Evolutionary conservation across 371 early-diverging fungal species (phyloP), one percentile per base, ranked within the genome.

Genomic region (Mortierella sp.): DNA sequence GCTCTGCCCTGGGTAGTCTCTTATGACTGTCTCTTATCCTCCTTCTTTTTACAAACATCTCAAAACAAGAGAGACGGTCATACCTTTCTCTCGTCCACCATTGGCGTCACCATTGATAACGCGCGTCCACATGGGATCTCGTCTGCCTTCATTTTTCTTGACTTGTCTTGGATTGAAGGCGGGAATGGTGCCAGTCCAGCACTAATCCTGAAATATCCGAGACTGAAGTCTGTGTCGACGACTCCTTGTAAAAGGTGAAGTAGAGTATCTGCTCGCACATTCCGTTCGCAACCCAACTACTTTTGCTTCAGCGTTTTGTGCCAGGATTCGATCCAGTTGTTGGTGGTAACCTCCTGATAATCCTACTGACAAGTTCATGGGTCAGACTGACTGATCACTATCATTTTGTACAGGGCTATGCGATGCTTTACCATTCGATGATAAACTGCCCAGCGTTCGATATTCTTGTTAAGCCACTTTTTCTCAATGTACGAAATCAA

Each of bases 81-180:
- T 37, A 37, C 37, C 37, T 9, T 37, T 3, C 9, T 37, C 37
- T 37, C 37, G 9, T 37, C 3, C 9, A 37, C 37, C 37, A 37
- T 37, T 37, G 37, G 37, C 37, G 37, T 37, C 9, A 37, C 37
- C 37, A 37, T 37, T 5, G 37, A 37, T 37, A 37, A 37, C 9
- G 37, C 37, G 37, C 37, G 37, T 37, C 37, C 37, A 37, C 3
- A 37, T 37, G 37, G 37, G 37, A 37, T 21, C 19, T 57, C 57
- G 19, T 64, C 50, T 64, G 65, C 65, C 48, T 64, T 64, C 44
- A 45, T 46, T 57, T 64, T 64, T 56, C 64, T 57, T 56, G 15
- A 55, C 57, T 26, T 56, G 53, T 28, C 64, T 64, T 47, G 56
- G 56, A 29, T 9, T 37, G 37, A 37, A 37, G 37, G 37, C 9